Base-by-base conservation (phyloP, 164 flowering plant genomes). In the Chloranthus sessilifolius region DNA sequence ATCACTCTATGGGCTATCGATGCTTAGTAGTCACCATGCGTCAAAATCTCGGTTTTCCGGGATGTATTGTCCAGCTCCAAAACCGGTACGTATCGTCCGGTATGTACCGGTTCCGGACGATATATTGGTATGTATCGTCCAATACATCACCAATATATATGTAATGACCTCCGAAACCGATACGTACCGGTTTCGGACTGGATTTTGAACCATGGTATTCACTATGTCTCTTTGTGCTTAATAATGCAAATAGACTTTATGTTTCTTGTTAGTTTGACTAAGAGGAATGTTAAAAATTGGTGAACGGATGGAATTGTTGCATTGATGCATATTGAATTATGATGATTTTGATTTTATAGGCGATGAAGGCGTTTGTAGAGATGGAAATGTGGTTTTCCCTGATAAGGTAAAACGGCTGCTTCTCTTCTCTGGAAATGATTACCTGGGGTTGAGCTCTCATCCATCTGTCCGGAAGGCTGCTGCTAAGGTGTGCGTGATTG, bases 381-480 rank as follows among this genome's bases (percentile, higher is more conserved):
- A 50, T 30, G 59, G 10, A 47, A 22, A 25, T 39, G 61, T 35
- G 38, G 57, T 62, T 48, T 29, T 35, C 37, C 24, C 53, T 49
- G 47, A 31, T 40, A 28, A 60, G 43, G 57, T 65, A 36, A 77
- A 58, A 59, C 82, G 74, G 73, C 67, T 91, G 40, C 74, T 91
- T 30, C 67, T 83, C 26, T 91, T 91, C 67, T 88, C 98, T 43
- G 89, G 96, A 41, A 91, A 91, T 72, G 98, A 91, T 74, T 91
- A 91, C 43, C 60, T 91, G 71, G 98, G 96, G 7, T 75, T 91
- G 78, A 80, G 96, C 69, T 71, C 90, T 26, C 96, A 91, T 71
- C 98, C 96, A 15, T 53, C 84, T 11, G 74, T 91, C 41, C 47
- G 72, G 26, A 74, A 69, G 48, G 95, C 88, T 36, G 84, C 83